phyloP scores from a whole-genome alignment of 2,329 filamentous ascomycete genomes.

The Domatiomyces catenatus region DNA sequence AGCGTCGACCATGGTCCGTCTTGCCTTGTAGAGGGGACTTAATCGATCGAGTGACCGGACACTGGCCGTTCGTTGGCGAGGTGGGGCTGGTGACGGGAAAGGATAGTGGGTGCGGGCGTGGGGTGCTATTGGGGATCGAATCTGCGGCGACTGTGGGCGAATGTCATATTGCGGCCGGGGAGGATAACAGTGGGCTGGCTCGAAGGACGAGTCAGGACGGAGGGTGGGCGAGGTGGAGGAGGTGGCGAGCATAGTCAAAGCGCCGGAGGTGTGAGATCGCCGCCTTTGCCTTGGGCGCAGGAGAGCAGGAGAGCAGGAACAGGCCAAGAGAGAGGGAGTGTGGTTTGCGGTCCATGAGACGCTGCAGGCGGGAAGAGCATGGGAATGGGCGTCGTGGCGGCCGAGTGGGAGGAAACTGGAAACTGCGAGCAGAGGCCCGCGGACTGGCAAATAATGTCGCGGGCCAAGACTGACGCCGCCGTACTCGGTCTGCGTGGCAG shows the following conservation, averaged over 20 bases:
- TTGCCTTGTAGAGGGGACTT: slow-evolving; percentile 2
- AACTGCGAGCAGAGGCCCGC: too few species aligned
- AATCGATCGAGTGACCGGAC: slow-evolving; percentile 12
- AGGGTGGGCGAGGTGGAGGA: slow-evolving; percentile 27
- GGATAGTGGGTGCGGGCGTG: slow-evolving; percentile 1
- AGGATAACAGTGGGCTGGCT: slow-evolving; percentile 5
- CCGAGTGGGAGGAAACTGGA: too few species aligned
- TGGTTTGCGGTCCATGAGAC: background rate
- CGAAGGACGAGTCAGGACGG: slow-evolving; percentile 20
- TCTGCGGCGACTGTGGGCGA: background rate
- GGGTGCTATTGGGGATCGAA: background rate
- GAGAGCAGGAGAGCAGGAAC: background rate
- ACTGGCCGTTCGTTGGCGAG: slow-evolving; percentile 6
- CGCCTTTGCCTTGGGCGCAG: background rate
- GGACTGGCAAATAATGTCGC: background rate
- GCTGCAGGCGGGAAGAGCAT: background rate
- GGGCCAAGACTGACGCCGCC: background rate
- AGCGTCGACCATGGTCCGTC: slow-evolving; percentile 29
- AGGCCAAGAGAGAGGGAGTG: background rate
- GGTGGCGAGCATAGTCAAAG: slow-evolving; percentile 21
- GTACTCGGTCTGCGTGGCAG: background rate
- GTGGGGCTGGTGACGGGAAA: slow-evolving; percentile 1
- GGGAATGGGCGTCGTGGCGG: too few species aligned
- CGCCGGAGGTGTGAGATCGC: background rate
- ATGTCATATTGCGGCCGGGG: background rate